Conservation (phyloP, 2,329 filamentous ascomycete genomes). For the Zelopaecilomyces penicillatus region DNA sequence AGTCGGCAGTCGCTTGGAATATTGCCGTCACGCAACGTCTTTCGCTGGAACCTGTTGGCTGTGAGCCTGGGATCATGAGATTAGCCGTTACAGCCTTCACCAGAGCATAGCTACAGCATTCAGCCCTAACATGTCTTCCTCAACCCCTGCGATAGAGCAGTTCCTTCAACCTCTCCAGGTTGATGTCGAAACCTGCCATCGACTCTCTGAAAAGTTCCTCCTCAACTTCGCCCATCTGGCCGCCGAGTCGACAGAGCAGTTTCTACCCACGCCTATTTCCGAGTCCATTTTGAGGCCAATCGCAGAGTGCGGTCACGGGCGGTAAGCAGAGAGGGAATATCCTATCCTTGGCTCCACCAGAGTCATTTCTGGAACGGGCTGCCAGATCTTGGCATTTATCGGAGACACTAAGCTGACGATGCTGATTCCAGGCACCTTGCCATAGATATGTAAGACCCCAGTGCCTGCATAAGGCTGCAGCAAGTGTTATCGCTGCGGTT, state of each 20-base stretch:
- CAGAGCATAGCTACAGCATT: too few relatives aligned
- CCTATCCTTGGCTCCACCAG: too few relatives aligned
- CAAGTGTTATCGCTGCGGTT: too few relatives aligned
- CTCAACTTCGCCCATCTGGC: constrained; percentile 42
- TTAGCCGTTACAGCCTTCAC: too few relatives aligned
- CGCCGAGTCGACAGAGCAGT: constrained; percentile 45
- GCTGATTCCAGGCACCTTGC: constrained; percentile 42
- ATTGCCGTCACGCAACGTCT: too few relatives aligned
- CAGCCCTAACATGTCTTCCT: constrained; percentile 15
- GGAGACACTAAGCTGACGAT: constrained; percentile 6
- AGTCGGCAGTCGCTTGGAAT: too few relatives aligned
- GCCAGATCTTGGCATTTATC: not conserved
- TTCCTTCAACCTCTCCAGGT: constrained; percentile 46
- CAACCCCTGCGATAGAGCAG: constrained; percentile 21
- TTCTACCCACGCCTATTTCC: constrained; percentile 53
- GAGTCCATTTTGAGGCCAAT: constrained; percentile 47
- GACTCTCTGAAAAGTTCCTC: constrained; percentile 40
- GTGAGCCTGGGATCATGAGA: not conserved
- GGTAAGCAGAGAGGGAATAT: constrained; percentile 31
- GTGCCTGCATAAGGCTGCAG: too few relatives aligned
- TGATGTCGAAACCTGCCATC: constrained; percentile 35
- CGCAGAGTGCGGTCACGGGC: constrained; percentile 32
- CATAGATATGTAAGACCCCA: constrained; percentile 53
- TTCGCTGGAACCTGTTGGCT: too few relatives aligned
- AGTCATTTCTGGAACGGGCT: not conserved